A percentile compares a stretch with the other conserved stretches of the same genome.
Evolutionary conservation across 1,284 basidiomycete species (phyloP).

Genomic region (Sparassis latifolia): DNA sequence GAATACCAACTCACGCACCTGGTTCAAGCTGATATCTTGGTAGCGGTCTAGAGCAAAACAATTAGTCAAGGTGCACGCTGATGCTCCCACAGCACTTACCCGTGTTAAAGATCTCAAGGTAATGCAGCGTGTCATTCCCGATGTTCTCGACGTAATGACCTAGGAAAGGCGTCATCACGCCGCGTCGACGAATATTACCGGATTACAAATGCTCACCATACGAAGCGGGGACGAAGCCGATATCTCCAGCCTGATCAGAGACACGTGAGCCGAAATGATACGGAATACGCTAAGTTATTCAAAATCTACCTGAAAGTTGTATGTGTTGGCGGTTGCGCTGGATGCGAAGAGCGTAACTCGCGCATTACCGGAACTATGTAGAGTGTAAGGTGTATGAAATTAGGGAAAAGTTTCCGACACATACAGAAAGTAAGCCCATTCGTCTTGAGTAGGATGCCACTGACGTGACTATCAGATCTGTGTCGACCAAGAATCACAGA

Average conservation of each 20-base stretch:
- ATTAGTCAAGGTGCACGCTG: background rate
- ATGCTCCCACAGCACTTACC: constrained; percentile 26
- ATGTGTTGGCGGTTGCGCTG: constrained; percentile 57
- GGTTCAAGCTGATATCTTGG: constrained; percentile 59
- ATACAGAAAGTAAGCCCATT: constrained; percentile 54
- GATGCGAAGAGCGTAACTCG: constrained; percentile 64
- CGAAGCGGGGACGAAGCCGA: constrained; percentile 55
- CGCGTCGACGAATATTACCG: background rate
- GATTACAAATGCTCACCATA: constrained; percentile 33
- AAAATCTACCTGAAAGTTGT: constrained; percentile 49
- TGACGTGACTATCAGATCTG: constrained; percentile 19
- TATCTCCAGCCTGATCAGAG: constrained; percentile 46
- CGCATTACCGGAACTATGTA: constrained; percentile 43
- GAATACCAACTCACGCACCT: constrained; percentile 26
- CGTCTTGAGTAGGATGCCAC: constrained; percentile 71
- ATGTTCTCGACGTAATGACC: constrained; percentile 71
- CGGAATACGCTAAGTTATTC: background rate
- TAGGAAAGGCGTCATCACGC: constrained; percentile 9
- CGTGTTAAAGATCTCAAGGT: constrained; percentile 61
- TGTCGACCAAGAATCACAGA: constrained; percentile 3
- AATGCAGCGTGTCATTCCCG: constrained; percentile 55
- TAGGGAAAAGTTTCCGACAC: constrained; percentile 7
- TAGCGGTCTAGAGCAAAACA: constrained; percentile 36
- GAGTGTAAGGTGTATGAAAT: background rate
- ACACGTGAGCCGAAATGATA: background rate